Evolutionary conservation across 2,329 filamentous ascomycete species (phyloP), one percentile per base, ranked within the genome.

Genomic region (Pyrenophora tritici-repentis): DNA sequence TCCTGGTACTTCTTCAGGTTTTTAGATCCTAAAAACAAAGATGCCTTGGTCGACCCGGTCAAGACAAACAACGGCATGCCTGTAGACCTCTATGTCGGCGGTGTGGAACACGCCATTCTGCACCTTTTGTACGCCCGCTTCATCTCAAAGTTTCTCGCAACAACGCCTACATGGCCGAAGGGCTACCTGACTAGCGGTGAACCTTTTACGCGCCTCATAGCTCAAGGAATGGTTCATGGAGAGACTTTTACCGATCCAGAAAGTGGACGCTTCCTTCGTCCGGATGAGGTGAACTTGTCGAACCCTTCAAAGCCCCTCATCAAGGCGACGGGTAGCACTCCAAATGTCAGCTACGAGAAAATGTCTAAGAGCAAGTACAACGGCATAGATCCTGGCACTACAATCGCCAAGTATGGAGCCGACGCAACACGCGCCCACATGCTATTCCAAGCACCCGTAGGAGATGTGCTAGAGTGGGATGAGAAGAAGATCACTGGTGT

Each of bases 331-430:
- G 83, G 85, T 3, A 74, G 81, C 40, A 64, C 67, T 0, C 84
- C 88, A 1, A 82, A 77, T 22, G 74, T 91, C 14, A 86, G 84
- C 1, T 96, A 83, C 62, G 91, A 96, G 71, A 96, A 96, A 70
- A 96, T 96, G 91, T 94, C 89, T 33, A 96, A 96, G 75, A 95
- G 90, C 65, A 96, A 96, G 73, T 81, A 94, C 76, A 96, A 96
- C 67, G 91, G 91, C 20, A 90, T 96, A 6, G 90, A 96, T 67
- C 91, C 91, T 0, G 85, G 83, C 0, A 79, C 77, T 0, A 89
- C 88, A 57, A 90, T 94, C 50, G 76, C 80, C 6, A 85, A 83
- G 59, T 87, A 94, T 62, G 91, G 91, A 17, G 89, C 91, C 1
- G 91, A 96, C 71, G 86, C 89, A 5, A 91, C 89, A 2, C 81